phyloP scores from a whole-genome alignment of 208 protist genomes.

The Crithidia mellificae region DNA sequence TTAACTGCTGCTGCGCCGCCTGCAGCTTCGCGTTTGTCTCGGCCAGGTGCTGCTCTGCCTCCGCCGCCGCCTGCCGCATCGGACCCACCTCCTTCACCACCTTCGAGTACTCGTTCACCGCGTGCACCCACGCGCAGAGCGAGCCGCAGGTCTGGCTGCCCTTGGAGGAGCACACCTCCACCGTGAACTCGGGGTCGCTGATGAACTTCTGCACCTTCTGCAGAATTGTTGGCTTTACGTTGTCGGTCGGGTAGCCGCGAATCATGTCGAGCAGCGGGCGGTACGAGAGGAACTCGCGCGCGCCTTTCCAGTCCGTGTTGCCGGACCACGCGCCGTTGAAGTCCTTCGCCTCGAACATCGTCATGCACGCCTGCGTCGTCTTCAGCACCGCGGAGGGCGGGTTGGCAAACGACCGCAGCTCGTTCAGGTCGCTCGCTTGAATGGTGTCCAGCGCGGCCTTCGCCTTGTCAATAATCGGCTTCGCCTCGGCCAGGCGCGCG shows the following conservation, averaged over 20 bases:
- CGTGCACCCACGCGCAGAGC: slow-evolving; percentile 96
- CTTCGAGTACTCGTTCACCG: slow-evolving; percentile 95
- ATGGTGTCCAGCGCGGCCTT: slow-evolving; percentile 94
- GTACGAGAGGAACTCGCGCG: slow-evolving; percentile 90
- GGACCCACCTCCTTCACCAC: slow-evolving; percentile 96
- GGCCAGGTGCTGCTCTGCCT: slow-evolving; percentile 88
- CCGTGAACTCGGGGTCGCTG: slow-evolving; percentile 93
- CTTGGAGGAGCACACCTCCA: slow-evolving; percentile 90
- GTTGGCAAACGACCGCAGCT: slow-evolving; percentile 94
- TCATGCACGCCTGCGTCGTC: slow-evolving; percentile 96
- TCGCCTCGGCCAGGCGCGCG: slow-evolving; percentile 91
- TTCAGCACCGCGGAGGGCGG: slow-evolving; percentile 95
- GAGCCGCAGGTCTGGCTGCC: slow-evolving; percentile 94
- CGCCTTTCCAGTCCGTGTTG: slow-evolving; percentile 89
- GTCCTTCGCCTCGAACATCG: slow-evolving; percentile 94
- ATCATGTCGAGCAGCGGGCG: slow-evolving; percentile 94
- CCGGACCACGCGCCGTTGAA: slow-evolving; percentile 87
- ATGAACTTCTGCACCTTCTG: slow-evolving; percentile 95
- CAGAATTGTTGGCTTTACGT: slow-evolving; percentile 88
- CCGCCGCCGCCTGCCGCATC: slow-evolving; percentile 89
- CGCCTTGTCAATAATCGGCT: slow-evolving; percentile 92
- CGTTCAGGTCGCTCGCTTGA: slow-evolving; percentile 94
- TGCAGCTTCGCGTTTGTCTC: slow-evolving; percentile 89
- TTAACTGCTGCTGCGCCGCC: slow-evolving; percentile 87
- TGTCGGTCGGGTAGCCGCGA: slow-evolving; percentile 95